These are phyloP conservation scores for Erythrophleum ivorense DNA, from an alignment of 331 rosid species.

Conservation along the genomic window DNA sequence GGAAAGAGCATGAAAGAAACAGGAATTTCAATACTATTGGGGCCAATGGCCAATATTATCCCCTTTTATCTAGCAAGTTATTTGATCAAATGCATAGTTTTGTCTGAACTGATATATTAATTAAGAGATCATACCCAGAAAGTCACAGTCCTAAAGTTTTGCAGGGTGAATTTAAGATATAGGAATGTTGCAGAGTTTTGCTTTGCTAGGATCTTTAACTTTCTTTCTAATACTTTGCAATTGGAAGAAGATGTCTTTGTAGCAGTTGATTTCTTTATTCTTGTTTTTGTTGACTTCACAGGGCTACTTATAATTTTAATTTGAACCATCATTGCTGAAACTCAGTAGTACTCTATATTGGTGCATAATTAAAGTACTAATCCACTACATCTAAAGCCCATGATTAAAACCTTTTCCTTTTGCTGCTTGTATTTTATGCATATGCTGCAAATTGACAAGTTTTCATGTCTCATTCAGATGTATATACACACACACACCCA, in stretches of 20 bases:
- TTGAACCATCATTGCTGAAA: no score
- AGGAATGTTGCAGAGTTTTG: background rate
- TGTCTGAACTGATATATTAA: background rate
- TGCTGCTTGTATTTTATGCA: background rate
- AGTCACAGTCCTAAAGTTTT: background rate
- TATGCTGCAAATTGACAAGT: background rate
- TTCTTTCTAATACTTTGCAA: background rate
- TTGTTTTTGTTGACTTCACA: no score
- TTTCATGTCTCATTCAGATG: background rate
- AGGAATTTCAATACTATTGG: conserved; percentile 19
- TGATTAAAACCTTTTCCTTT: background rate
- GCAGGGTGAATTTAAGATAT: background rate
- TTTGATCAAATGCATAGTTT: background rate
- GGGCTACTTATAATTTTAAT: no score
- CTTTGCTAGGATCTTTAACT: background rate
- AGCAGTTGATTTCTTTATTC: no score
- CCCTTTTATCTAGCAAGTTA: background rate
- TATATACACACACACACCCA: background rate
- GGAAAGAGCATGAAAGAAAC: background rate
- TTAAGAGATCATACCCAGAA: background rate
- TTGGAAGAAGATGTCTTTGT: no score
- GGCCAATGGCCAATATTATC: background rate
- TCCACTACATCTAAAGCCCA: background rate
- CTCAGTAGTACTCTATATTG: no score
- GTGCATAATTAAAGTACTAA: background rate